Evolutionary conservation across 768 basidiomycete species (phyloP).

Genomic region (Cubamyces sp.): DNA sequence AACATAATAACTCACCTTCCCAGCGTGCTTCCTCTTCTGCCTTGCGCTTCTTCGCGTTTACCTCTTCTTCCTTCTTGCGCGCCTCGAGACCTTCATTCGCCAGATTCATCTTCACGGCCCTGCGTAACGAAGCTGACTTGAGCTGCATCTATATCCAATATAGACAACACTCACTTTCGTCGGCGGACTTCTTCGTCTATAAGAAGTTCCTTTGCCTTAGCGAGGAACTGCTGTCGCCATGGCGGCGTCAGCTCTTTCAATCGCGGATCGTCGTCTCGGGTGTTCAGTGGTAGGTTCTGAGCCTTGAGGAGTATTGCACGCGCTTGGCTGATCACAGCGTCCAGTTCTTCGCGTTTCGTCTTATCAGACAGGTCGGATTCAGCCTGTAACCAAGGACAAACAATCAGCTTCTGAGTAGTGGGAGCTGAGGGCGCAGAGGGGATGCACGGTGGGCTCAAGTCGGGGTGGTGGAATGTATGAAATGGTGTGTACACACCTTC

Average conservation of each 20-base stretch:
- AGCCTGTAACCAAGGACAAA: conserved; percentile 53
- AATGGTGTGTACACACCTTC: conserved; percentile 57
- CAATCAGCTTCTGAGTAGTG: neutral
- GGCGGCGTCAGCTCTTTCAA: conserved; percentile 59
- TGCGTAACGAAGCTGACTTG: conserved; percentile 34
- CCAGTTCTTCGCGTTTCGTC: conserved; percentile 78
- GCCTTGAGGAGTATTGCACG: conserved; percentile 68
- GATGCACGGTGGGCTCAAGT: no score
- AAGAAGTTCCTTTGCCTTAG: conserved; percentile 79
- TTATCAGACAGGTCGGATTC: conserved; percentile 83
- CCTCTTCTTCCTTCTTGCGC: conserved; percentile 90
- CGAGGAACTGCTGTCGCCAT: conserved; percentile 67
- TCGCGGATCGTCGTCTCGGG: conserved; percentile 59
- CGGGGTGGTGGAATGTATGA: neutral
- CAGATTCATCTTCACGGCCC: conserved; percentile 87
- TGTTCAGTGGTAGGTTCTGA: conserved; percentile 62
- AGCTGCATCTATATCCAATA: neutral
- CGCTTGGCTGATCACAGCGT: conserved; percentile 78
- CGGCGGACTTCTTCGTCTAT: conserved; percentile 90
- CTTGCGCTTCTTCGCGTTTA: conserved; percentile 77
- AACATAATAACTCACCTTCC: conserved; percentile 65
- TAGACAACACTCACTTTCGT: conserved; percentile 62
- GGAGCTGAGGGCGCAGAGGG: no score
- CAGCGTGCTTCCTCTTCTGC: conserved; percentile 85
- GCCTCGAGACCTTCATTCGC: conserved; percentile 93